phyloP scores from a whole-genome alignment of 2,329 filamentous ascomycete species.

The Cladophialophora exuberans region DNA sequence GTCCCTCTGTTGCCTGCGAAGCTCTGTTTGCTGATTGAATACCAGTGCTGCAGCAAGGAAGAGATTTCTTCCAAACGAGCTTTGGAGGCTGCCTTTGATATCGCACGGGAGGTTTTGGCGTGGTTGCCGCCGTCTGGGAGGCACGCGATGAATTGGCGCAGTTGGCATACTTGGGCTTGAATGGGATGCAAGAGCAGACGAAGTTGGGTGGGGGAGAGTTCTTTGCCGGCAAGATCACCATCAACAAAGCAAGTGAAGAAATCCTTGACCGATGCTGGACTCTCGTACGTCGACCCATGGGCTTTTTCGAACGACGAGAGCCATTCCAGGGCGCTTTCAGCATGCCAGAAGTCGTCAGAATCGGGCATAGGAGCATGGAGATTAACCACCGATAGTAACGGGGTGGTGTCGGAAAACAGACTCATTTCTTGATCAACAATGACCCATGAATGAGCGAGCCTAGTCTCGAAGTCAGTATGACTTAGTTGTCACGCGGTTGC shows the following conservation, averaged over 20 bases:
- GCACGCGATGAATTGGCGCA: slow-evolving; percentile 67
- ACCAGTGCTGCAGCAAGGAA: slow-evolving; percentile 67
- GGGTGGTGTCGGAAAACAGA: slow-evolving; percentile 66
- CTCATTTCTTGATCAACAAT: slow-evolving; percentile 74
- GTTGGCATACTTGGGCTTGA: slow-evolving; percentile 66
- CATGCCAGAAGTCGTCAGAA: slow-evolving; percentile 65
- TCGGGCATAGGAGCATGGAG: slow-evolving; percentile 67
- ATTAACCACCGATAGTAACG: slow-evolving; percentile 67
- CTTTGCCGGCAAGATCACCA: slow-evolving; percentile 58
- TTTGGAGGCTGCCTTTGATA: slow-evolving; percentile 64
- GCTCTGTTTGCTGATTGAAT: slow-evolving; percentile 63
- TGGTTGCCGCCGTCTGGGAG: slow-evolving; percentile 56
- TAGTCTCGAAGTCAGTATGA: slow-evolving; percentile 37
- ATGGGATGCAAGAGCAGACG: slow-evolving; percentile 70
- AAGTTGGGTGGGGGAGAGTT: slow-evolving; percentile 60
- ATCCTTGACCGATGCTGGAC: slow-evolving; percentile 58
- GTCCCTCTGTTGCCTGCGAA: slow-evolving; percentile 56
- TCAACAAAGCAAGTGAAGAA: slow-evolving; percentile 70
- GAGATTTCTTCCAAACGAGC: slow-evolving; percentile 67
- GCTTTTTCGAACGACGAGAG: slow-evolving; percentile 61
- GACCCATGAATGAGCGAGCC: slow-evolving; percentile 74
- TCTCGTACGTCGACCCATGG: slow-evolving; percentile 54
- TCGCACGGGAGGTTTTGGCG: slow-evolving; percentile 47
- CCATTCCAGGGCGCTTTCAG: slow-evolving; percentile 63
- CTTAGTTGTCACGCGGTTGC: background rate